Evolutionary conservation across 352 stramenopile species (phyloP).

Genomic region (Plasmopara halstedii): DNA sequence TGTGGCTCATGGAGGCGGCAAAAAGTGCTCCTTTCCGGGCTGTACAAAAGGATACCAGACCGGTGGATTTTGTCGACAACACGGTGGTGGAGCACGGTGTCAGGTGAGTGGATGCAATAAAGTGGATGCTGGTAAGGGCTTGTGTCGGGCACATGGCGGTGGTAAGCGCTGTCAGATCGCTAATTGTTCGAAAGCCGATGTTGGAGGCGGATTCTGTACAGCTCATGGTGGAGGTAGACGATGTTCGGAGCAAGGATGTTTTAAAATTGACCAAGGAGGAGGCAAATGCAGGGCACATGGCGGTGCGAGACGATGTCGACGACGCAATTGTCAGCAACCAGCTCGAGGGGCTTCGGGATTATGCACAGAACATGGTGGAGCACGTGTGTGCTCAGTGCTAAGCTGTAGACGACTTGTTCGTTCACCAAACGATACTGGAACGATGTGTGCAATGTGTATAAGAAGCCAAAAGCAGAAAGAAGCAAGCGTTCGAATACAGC

Average conservation of each 20-base stretch:
- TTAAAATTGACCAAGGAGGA: slow-evolving; percentile 78
- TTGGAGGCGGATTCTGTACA: slow-evolving; percentile 78
- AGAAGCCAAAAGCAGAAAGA: slow-evolving; percentile 18
- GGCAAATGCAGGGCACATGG: slow-evolving; percentile 73
- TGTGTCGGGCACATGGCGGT: slow-evolving; percentile 69
- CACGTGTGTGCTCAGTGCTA: slow-evolving; percentile 39
- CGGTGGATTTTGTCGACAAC: slow-evolving; percentile 62
- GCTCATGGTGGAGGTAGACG: slow-evolving; percentile 67
- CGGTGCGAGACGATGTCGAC: slow-evolving; percentile 51
- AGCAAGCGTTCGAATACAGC: slow-evolving; percentile 1
- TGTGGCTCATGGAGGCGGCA: slow-evolving; percentile 77
- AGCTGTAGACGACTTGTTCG: slow-evolving; percentile 65
- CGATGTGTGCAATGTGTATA: slow-evolving; percentile 33
- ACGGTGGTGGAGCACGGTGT: slow-evolving; percentile 71
- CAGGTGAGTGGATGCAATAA: slow-evolving; percentile 66
- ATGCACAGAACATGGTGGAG: slow-evolving; percentile 59
- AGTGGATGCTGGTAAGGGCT: slow-evolving; percentile 61
- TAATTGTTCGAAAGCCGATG: slow-evolving; percentile 62
- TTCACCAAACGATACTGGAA: slow-evolving; percentile 21
- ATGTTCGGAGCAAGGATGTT: slow-evolving; percentile 57
- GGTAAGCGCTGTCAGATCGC: slow-evolving; percentile 56
- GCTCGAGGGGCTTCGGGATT: slow-evolving; percentile 48
- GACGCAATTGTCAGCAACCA: slow-evolving; percentile 45
- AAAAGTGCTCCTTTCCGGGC: slow-evolving; percentile 63
- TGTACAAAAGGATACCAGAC: slow-evolving; percentile 77